These are phyloP conservation scores for Geosmithia putterillii DNA, from an alignment of 2,329 filamentous ascomycete species.

Conservation along the genomic window DNA sequence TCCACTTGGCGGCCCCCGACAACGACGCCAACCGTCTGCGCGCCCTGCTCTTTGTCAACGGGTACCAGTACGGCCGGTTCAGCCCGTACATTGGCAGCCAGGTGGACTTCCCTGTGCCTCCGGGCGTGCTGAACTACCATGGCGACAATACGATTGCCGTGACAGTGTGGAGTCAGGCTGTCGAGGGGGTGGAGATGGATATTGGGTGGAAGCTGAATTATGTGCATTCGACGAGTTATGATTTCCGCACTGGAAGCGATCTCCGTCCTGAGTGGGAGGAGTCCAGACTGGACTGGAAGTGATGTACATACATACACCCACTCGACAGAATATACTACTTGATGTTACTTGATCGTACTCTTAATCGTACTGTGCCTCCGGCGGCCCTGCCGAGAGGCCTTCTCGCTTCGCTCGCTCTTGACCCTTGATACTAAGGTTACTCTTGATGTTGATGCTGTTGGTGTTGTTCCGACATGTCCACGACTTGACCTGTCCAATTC, in stretches of 20 bases:
- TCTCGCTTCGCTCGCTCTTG: too few relatives aligned
- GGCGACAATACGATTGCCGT: constrained; percentile 46
- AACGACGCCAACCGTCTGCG: constrained; percentile 27
- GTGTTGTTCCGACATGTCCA: too few relatives aligned
- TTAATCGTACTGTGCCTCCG: too few relatives aligned
- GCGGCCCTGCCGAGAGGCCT: too few relatives aligned
- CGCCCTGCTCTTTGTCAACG: constrained; percentile 49
- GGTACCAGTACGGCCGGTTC: constrained; percentile 50
- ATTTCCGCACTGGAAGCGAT: constrained; percentile 33
- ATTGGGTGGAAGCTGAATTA: constrained; percentile 42
- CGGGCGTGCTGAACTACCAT: constrained; percentile 43
- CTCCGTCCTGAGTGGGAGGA: constrained; percentile 34
- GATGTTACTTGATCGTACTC: not conserved
- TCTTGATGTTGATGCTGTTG: too few relatives aligned
- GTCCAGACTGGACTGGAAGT: constrained; percentile 21
- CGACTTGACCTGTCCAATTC: too few relatives aligned
- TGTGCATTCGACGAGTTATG: constrained; percentile 37
- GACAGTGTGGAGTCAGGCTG: constrained; percentile 46
- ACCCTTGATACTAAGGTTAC: too few relatives aligned
- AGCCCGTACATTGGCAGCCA: constrained; percentile 50
- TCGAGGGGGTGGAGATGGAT: constrained; percentile 34
- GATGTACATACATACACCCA: too few relatives aligned
- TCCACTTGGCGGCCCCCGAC: constrained; percentile 33
- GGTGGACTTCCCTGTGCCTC: constrained; percentile 45
- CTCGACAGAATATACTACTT: too few relatives aligned